Evolutionary conservation across 331 rosid genomes (phyloP).

Genomic region (Pyrus hybrid): DNA sequence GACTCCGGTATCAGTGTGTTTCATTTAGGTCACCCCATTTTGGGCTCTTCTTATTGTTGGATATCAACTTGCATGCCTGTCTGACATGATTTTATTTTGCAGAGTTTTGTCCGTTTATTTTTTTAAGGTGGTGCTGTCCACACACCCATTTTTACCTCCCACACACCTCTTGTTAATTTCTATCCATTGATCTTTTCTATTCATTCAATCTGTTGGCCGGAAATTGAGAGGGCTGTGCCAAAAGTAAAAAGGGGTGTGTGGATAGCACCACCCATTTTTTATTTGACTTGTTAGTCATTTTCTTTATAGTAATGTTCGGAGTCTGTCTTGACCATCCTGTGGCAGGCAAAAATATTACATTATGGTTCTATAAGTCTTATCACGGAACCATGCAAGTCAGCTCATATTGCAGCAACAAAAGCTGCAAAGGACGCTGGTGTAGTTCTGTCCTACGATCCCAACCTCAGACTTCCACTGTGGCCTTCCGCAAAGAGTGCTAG

Average conservation of each 20-base stretch:
- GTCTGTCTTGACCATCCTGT: slow-evolving; percentile 6
- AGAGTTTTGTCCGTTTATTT: background rate
- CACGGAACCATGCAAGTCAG: slow-evolving; percentile 93
- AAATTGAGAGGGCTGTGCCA: no score
- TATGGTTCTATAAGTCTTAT: slow-evolving; percentile 95
- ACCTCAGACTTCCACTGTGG: slow-evolving; percentile 96
- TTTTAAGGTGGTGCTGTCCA: no score
- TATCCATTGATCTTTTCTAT: no score
- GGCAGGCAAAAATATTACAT: slow-evolving; percentile 88
- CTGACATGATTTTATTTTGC: background rate
- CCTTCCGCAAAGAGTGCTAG: slow-evolving; percentile 83
- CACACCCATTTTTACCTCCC: no score
- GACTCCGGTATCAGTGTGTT: background rate
- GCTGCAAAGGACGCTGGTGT: slow-evolving; percentile 92
- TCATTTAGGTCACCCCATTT: background rate
- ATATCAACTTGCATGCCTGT: background rate
- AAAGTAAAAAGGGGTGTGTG: no score
- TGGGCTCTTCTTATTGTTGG: background rate
- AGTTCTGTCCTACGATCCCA: slow-evolving; percentile 80
- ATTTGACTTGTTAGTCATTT: background rate
- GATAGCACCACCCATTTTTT: no score
- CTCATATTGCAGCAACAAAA: slow-evolving; percentile 86
- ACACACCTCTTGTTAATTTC: no score
- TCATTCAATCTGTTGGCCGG: no score
- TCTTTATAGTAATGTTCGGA: slow-evolving; percentile 2